A percentile compares a stretch with the other conserved stretches of the same genome.
phyloP scores from a whole-genome alignment of 495 filamentous ascomycete genomes.

The Beverwykella pulmonaria region DNA sequence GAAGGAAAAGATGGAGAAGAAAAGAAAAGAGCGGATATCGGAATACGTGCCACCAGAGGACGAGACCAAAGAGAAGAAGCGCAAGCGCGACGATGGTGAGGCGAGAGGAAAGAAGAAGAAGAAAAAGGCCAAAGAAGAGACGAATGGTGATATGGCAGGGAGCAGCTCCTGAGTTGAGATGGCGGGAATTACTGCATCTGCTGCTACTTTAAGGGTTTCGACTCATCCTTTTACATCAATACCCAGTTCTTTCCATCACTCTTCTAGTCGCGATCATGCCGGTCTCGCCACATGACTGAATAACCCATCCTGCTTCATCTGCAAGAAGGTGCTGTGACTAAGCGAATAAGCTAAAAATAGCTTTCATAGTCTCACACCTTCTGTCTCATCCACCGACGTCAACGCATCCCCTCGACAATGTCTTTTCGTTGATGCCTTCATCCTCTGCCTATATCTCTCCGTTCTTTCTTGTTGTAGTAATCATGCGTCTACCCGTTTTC shows the following conservation, averaged over 20 bases:
- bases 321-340: slow-evolving; percentile 15
- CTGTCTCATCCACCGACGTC: slow-evolving; percentile 6
- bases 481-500: neutral
- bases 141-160: slow-evolving; percentile 1
- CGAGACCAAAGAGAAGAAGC: slow-evolving; percentile 55
- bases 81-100: slow-evolving; percentile 59
- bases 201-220: neutral
- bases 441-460: neutral
- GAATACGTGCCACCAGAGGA: slow-evolving; percentile 87
- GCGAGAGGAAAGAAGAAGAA: slow-evolving; percentile 48
- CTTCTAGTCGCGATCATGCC: neutral
- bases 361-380: slow-evolving; percentile 7
- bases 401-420: neutral
- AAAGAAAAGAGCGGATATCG: slow-evolving; percentile 79
- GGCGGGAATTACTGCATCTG: too few relatives aligned
- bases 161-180: neutral
- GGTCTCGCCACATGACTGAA: too few relatives aligned
- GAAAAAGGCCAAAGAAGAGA: slow-evolving; percentile 12
- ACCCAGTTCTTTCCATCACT: slow-evolving; percentile 5
- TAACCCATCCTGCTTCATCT: too few relatives aligned
- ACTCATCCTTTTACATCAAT: neutral
- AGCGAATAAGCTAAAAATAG: slow-evolving; percentile 13
- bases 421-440: neutral
- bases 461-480: neutral
- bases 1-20: slow-evolving; percentile 82